Conservation (phyloP, 495 filamentous ascomycete species). For the Extremus antarcticus region DNA sequence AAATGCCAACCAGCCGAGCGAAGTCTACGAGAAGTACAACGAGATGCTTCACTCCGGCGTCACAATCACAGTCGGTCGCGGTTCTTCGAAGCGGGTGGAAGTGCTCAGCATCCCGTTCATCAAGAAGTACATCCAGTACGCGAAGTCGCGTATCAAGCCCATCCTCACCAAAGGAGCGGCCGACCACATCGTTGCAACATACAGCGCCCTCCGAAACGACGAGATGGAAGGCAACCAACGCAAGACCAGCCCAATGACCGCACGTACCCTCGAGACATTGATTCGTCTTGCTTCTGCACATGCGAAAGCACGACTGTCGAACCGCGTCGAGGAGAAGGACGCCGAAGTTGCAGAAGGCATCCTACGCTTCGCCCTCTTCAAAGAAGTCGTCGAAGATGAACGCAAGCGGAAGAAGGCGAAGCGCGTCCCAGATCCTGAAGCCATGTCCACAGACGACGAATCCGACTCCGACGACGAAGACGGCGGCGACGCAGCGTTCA, state of each 20-base stretch:
- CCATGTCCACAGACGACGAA: slow-evolving; percentile 30
- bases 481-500: slow-evolving; percentile 27
- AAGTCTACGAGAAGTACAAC: slow-evolving; percentile 95
- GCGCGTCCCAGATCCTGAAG: slow-evolving; percentile 24
- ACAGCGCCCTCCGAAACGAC: slow-evolving; percentile 88
- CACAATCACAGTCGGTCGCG: slow-evolving; percentile 59
- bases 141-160: slow-evolving; percentile 84
- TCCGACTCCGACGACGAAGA: slow-evolving; percentile 42
- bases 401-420: slow-evolving; percentile 54
- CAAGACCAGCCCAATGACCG: slow-evolving; percentile 88
- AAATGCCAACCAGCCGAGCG: slow-evolving; percentile 60
- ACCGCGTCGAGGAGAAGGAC: slow-evolving; percentile 85
- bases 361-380: slow-evolving; percentile 92
- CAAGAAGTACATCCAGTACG: slow-evolving; percentile 99
- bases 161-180: slow-evolving; percentile 85
- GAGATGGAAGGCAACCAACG: slow-evolving; percentile 90
- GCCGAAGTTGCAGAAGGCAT: slow-evolving; percentile 82
- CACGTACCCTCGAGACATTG: slow-evolving; percentile 91
- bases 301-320: slow-evolving; percentile 85
- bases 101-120: slow-evolving; percentile 98
- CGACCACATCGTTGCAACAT: slow-evolving; percentile 85
- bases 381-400: slow-evolving; percentile 85
- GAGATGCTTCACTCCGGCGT: slow-evolving; percentile 92
- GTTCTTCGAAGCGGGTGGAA: slow-evolving; percentile 63
- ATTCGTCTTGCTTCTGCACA: slow-evolving; percentile 96